Evolutionary conservation across 1,139 yeast species (phyloP), one percentile per base, ranked within the genome.

Genomic region (Hyphopichia pseudoburtonii): DNA sequence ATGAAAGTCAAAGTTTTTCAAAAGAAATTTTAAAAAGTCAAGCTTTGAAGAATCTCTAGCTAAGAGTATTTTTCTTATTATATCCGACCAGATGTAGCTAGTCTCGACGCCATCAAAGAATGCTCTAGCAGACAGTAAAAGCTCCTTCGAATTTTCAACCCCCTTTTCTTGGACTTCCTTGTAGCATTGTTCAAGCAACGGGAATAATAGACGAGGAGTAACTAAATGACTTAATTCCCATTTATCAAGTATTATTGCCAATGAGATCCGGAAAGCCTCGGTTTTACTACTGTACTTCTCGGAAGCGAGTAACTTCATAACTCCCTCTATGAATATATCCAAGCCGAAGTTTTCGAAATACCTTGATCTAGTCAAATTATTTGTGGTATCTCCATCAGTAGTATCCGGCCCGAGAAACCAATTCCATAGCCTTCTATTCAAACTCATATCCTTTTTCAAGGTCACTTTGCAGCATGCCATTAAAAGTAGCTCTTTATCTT

Each of bases 81-180:
- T 59, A 40, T 80, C 79, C 3, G 78, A 72, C 92, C 96, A 90
- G 11, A 90, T 89, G 25, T 76, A 76, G 18, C 72, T 59, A 0
- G 96, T 78, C 53, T 92, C 97, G 2, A 89, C 83, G 3, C 88
- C 86, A 56, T 92, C 96, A 57, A 92, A 87, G 44, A 90, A 81
- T 0, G 80, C 66, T 35, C 77, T 74, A 0, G 89, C 86, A 17
- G 82, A 70, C 33, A 66, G 64, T 32, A 85, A 49, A 0, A 86
- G 63, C 15, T 78, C 82, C 5, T 52, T 52, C 36, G 56, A 51
- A 1, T 51, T 52, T 21, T 36, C 46, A 29, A 39, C 36, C 17
- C 48, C 30, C 32, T 45, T 37, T 32, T 3, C 5, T 18, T 9
- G n/a, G 6, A 11, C 19, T 6, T 10, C 34, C 41, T 31, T 23